Evolutionary conservation across 371 early-diverging fungal genomes (phyloP), one percentile per base, ranked within the genome.

Genomic region (Mortierella sp.): DNA sequence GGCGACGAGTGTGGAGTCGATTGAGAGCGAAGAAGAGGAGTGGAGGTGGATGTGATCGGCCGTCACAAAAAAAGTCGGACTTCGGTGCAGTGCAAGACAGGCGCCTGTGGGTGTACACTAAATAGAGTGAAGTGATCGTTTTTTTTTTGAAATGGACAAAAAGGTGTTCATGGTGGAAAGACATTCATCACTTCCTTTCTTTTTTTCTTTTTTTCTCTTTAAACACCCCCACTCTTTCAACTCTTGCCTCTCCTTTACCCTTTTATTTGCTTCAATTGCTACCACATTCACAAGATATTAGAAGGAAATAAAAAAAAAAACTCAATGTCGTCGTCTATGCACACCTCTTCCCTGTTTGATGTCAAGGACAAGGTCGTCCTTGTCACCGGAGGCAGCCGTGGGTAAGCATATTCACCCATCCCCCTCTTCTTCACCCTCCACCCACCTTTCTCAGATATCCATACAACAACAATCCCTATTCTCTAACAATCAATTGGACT

Each of bases 321-420:
- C n/a, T n/a, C 13, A 41, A 70, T 41, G 11, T 29, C 58, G 53
- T 74, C 74, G 41, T 74, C 74, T 26, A 74, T 74, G 74, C 74
- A 67, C 63, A 53, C 63, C 24, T 66, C 74, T 39, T 68, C 76
- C 7, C 89, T 97, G 37, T 96, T 96, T 79, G 85, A 85, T 34
- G 95, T 96, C 61, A 90, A 92, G 71, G 94, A 90, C 77, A 97
- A 96, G 86, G 93, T 96, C 4, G 97, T 95, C 19, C 89, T 97
- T 31, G 93, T 97, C 10, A 97, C 96, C 19, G 97, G 97, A 68
- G 97, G 97, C 24, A 92, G 93, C 37, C 88, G 93, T 31, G 95
- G 94, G 85, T 88, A 73, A 69, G 37, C 16, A 2, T 7, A 14
- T 9, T 39, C 13, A 40, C 4, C 34, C 16, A 4, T 66, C 31